These are phyloP conservation scores for Tuber aestivum DNA, from an alignment of 495 filamentous ascomycete species.

Conservation along the genomic window DNA sequence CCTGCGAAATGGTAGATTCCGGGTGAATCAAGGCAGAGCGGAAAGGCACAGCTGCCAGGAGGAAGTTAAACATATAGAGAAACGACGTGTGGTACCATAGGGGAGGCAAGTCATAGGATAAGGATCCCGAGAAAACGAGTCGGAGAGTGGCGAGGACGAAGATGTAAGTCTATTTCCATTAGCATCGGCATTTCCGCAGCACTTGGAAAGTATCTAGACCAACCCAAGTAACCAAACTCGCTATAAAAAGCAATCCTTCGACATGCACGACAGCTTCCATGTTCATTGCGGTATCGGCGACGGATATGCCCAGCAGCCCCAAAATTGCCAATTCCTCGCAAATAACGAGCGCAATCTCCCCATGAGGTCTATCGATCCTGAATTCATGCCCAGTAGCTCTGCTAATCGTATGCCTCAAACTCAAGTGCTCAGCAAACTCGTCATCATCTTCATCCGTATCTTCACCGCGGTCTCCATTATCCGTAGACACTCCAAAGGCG, in stretches of 20 bases:
- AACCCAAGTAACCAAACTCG: constrained; percentile 49
- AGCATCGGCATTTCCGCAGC: constrained; percentile 6
- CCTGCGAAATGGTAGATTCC: constrained; percentile 53
- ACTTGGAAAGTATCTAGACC: constrained; percentile 50
- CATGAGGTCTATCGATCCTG: constrained; percentile 70
- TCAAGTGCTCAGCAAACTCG: constrained; percentile 62
- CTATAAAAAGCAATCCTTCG: constrained; percentile 45
- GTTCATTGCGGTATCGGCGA: constrained; percentile 53
- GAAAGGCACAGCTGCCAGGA: constrained; percentile 68
- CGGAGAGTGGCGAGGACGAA: constrained; percentile 67
- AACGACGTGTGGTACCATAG: constrained; percentile 90
- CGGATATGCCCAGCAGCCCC: constrained; percentile 62
- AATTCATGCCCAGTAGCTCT: constrained; percentile 57
- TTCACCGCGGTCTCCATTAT: constrained; percentile 38
- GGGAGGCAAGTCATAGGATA: constrained; percentile 53
- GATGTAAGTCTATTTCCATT: constrained; percentile 65
- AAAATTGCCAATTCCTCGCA: constrained; percentile 70
- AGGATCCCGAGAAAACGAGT: constrained; percentile 56
- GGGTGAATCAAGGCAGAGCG: constrained; percentile 82
- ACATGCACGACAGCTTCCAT: constrained; percentile 51
- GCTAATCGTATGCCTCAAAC: constrained; percentile 59
- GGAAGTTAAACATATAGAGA: constrained; percentile 80
- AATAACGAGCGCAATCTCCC: constrained; percentile 60
- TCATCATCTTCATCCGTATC: constrained; percentile 51
- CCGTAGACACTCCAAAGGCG: constrained; percentile 27